Percentiles rank a stretch among this genome's conserved stretches.
Evolutionary conservation across 495 filamentous ascomycete genomes (phyloP).

Genomic region (Penicillium antarcticum): DNA sequence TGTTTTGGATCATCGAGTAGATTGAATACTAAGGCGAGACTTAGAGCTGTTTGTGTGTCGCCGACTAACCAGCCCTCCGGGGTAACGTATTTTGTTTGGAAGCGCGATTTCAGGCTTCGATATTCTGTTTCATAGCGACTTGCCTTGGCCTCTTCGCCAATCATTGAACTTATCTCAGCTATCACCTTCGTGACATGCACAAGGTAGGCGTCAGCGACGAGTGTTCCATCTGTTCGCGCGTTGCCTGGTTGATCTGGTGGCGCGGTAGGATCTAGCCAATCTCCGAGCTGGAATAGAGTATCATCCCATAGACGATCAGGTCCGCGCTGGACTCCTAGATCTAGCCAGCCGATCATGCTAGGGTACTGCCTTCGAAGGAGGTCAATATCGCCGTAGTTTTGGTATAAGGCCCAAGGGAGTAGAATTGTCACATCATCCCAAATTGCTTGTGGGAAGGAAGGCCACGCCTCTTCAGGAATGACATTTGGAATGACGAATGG

Average conservation of each 20-base stretch:
- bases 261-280: constrained; percentile 54
- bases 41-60: constrained; percentile 49
- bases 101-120: constrained; percentile 23
- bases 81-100: constrained; percentile 44
- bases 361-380: constrained; percentile 40
- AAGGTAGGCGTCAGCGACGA: constrained; percentile 53
- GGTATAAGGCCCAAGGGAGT: constrained; percentile 44
- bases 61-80: constrained; percentile 35
- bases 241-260: constrained; percentile 41
- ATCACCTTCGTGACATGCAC: constrained; percentile 44
- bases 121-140: constrained; percentile 23
- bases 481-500: constrained; percentile 43
- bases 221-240: constrained; percentile 37
- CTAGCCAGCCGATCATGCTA: constrained; percentile 47
- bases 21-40: constrained; percentile 42
- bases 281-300: constrained; percentile 40
- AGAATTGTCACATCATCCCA: constrained; percentile 51
- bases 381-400: constrained; percentile 37
- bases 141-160: constrained; percentile 27
- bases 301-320: constrained; percentile 36
- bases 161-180: constrained; percentile 15
- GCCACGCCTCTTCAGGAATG: constrained; percentile 22
- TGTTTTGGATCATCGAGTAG: constrained; percentile 34
- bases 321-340: constrained; percentile 42
- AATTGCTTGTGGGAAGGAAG: constrained; percentile 32